A percentile compares a stretch with the other conserved stretches of the same genome.
phyloP scores from a whole-genome alignment of 495 filamentous ascomycete genomes.

The Gamarada debralockiae region DNA sequence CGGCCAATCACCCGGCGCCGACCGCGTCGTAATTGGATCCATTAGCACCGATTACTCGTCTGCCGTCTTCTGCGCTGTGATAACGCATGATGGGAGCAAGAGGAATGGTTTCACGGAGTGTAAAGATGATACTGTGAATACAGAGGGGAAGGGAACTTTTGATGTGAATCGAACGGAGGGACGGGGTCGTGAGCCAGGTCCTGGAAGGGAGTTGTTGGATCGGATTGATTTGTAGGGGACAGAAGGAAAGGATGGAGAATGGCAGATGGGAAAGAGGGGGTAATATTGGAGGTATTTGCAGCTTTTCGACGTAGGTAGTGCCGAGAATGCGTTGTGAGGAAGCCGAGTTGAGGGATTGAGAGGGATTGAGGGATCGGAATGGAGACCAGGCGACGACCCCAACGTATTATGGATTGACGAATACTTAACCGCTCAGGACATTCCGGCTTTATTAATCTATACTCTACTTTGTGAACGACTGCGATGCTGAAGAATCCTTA shows the following conservation, averaged over 20 bases:
- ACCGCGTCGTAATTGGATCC: slow-evolving; percentile 26
- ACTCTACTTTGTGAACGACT: too few species aligned
- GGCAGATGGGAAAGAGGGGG: neutral
- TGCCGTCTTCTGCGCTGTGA: slow-evolving; percentile 23
- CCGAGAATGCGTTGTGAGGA: too few species aligned
- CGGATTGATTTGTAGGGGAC: neutral
- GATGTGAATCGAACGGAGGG: slow-evolving; percentile 2
- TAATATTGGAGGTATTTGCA: too few species aligned
- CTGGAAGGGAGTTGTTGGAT: slow-evolving; percentile 19
- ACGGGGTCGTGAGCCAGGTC: slow-evolving; percentile 3
- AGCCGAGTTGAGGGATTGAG: too few species aligned
- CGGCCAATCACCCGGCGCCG: slow-evolving; percentile 19
- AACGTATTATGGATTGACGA: too few species aligned
- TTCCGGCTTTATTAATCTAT: too few species aligned
- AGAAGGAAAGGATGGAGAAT: neutral
- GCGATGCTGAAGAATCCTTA: too few species aligned
- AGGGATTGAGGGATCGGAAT: too few species aligned
- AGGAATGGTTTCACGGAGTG: slow-evolving; percentile 23
- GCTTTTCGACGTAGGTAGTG: too few species aligned
- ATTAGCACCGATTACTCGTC: slow-evolving; percentile 22
- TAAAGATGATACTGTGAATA: slow-evolving; percentile 21
- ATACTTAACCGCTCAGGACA: too few species aligned
- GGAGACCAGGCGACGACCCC: too few species aligned
- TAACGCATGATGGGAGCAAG: slow-evolving; percentile 22
- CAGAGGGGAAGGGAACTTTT: slow-evolving; percentile 13